Conservation (phyloP, 176 grass and related monocot species). For the Leersia perrieri region DNA sequence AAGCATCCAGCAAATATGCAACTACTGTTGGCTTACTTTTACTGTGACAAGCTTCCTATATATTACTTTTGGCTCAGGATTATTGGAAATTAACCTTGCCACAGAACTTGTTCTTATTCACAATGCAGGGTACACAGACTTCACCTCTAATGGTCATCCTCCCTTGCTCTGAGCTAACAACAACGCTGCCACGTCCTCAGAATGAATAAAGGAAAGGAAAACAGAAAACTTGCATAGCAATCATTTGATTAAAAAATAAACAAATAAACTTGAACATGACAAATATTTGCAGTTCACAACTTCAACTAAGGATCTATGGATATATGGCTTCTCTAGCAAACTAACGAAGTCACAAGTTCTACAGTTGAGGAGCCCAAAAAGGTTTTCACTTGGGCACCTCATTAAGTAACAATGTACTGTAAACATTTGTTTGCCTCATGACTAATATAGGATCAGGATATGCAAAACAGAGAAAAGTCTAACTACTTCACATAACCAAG, state of each 20-base stretch:
- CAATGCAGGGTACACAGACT: background rate
- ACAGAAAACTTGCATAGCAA: background rate
- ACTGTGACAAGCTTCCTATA: no score
- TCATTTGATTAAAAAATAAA: background rate
- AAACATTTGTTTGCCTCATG: slow-evolving; percentile 16
- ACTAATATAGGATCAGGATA: slow-evolving; percentile 20
- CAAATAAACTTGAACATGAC: background rate
- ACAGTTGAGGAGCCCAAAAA: slow-evolving; percentile 7
- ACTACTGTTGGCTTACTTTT: no score
- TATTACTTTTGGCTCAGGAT: no score
- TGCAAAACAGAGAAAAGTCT: background rate
- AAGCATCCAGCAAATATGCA: background rate
- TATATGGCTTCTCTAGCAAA: slow-evolving; percentile 26
- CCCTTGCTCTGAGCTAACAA: background rate
- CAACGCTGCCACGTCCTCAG: background rate
- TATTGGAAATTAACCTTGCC: background rate
- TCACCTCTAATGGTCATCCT: background rate
- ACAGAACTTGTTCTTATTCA: background rate
- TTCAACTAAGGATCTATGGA: slow-evolving; percentile 13
- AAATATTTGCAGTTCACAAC: slow-evolving; percentile 32
- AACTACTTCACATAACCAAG: slow-evolving; percentile 34
- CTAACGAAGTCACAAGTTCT: background rate
- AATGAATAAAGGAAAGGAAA: background rate
- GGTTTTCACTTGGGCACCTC: background rate
- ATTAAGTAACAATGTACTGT: background rate